These are phyloP conservation scores for Pecoramyces ruminantium DNA, from an alignment of 192 early-diverging fungal genomes.

Conservation along the genomic window DNA sequence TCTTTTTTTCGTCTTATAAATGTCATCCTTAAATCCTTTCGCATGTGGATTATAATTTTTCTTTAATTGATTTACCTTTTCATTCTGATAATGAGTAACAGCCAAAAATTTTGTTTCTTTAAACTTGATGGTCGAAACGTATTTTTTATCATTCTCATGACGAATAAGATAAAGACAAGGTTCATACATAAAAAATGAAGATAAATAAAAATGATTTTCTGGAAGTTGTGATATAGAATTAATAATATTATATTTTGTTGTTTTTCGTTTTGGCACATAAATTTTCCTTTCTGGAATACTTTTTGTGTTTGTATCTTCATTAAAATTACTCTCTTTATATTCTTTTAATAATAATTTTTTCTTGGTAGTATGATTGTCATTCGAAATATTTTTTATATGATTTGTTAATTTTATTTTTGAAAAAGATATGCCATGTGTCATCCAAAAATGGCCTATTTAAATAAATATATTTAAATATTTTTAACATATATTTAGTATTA, in stretches of 20 bases:
- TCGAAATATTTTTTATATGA: neutral
- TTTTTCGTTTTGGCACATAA: neutral
- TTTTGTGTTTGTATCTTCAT: no score
- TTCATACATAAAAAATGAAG: slow-evolving; percentile 28
- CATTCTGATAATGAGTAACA: slow-evolving; percentile 44
- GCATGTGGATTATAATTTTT: slow-evolving; percentile 39
- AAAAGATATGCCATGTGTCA: slow-evolving; percentile 16
- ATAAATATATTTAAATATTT: neutral
- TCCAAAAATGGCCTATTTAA: slow-evolving; percentile 15
- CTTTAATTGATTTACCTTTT: slow-evolving; percentile 29
- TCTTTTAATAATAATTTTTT: neutral
- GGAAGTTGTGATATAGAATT: slow-evolving; percentile 7
- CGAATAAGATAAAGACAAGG: slow-evolving; percentile 28
- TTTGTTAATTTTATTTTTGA: slow-evolving; percentile 32
- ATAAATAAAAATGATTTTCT: slow-evolving; percentile 13
- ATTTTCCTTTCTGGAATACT: neutral
- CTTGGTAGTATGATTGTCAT: neutral
- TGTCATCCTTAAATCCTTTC: slow-evolving; percentile 30
- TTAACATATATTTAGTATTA: neutral
- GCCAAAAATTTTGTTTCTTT: slow-evolving; percentile 32
- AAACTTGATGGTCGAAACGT: slow-evolving; percentile 10
- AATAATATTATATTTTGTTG: neutral
- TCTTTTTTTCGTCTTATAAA: slow-evolving; percentile 7
- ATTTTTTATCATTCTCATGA: slow-evolving; percentile 1
- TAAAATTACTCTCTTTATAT: neutral